Evolutionary conservation across 108 stramenopile genomes (phyloP), one percentile per base, ranked within the genome.

Genomic region (Aureococcus anophagefferens): DNA sequence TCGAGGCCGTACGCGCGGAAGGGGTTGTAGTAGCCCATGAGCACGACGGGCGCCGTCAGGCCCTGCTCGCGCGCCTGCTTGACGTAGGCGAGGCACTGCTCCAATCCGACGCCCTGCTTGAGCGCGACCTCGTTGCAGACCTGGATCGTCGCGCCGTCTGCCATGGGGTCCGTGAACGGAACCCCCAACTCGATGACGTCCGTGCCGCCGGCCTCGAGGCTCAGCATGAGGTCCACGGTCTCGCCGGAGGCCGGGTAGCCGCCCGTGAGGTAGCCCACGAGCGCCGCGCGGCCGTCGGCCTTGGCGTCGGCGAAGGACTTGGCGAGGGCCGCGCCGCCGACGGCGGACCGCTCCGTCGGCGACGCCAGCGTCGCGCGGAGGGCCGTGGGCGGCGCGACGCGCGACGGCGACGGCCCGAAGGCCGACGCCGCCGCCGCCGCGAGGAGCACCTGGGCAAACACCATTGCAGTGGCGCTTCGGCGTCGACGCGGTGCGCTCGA

Each of bases 11-110:
- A 94, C 74, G 93, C 92, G 44, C 91, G 85, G 83, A 98, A 96
- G 32, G 96, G 96, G 76, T 98, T 98, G 84, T 87, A 91, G 86
- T 98, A 98, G 64, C 96, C 96, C 98, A 98, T 98, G 62, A 98
- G 88, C 35, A 98, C 89, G 62, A 98, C 93, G 62, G 98, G 98
- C 51, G 95, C 87, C 46, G 93, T 97, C 65, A 98, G 88, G 37
- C 98, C 98, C 83, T 79, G 76, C 28, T 79, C 80, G 21, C 98
- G 89, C 28, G 96, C 93, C 68, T 78, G 72, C 71, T 85, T 83
- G 68, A 96, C 92, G 82, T 93, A 89, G 29, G 74, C 89, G 68
- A 98, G 85, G 77, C 93, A 94, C 40, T 91, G 74, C 30, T 64
- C 35, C 63, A 98, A 86, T 33, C 83, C 81, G 45, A 91, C 87